Base-by-base conservation (phyloP, 2,329 filamentous ascomycete genomes). In the Ascochyta koolunga region DNA sequence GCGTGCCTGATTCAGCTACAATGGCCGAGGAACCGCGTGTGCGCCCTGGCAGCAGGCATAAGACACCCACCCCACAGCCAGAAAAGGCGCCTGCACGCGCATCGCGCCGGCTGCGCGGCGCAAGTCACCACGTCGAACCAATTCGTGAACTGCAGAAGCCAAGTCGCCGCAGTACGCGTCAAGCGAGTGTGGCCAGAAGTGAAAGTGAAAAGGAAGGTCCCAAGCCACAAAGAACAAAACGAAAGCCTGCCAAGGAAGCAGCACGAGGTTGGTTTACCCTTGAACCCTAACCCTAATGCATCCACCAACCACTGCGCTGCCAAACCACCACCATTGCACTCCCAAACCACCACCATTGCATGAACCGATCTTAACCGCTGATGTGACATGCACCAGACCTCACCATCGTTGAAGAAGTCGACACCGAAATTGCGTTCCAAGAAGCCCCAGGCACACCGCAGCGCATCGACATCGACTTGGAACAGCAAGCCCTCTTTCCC, bases 81-180 rank as follows among this genome's bases (percentile, higher is more conserved):
- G 58, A 64, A 47, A 48, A 56, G 33, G 57, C 58, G 45, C 36
- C 59, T 19, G 65, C 46, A 54, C 70, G 65, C 57, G 58, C 58
- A 52, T 51, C 68, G 57, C 69, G 75, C 38, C 61, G 55, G 21
- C 68, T 74, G 39, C 70, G 77, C 61, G 78, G 76, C 62, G 70
- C 69, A 45, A 79, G 77, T 62, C 72, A 68, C 50, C 77, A 78
- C 38, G 49, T 73, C 4, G 69, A 69, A 11, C 54, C 61, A 19
- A 45, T 54, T 9, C 18, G 54, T 18, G 55, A 68, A 18, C 44
- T 58, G 18, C 50, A 56, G 22, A 70, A 67, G 32, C 50, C 61
- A 13, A 54, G 57, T 7, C 67, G 66, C 21, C 66, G 67, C 42
- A 62, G 55, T 27, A 60, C 60, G 35, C 69, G 74, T 33, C 71